Base-by-base conservation (phyloP, 192 early-diverging fungal genomes). In the Mortierella alpina region DNA sequence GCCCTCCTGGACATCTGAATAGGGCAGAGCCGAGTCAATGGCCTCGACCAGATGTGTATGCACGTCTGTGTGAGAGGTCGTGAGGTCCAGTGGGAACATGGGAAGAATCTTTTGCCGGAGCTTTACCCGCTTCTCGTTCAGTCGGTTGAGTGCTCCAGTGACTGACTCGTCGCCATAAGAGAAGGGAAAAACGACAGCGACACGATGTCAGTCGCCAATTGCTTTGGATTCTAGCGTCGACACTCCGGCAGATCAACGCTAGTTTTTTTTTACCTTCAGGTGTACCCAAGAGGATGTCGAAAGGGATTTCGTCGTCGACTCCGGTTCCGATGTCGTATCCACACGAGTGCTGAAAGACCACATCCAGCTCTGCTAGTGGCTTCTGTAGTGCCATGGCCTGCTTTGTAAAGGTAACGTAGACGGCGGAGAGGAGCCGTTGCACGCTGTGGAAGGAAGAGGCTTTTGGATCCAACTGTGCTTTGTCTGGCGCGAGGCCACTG, bases 271-370 rank as follows among this genome's bases (percentile, higher is more conserved):
- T 82, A 89, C 89, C 83, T 70, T 75, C 42, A 18, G 55, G 56
- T 23, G 71, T 46, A 13, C 85, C 90, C 22, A 90, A 63, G 11
- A 89, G 52, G 10, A 82, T 82, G 31, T 84, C 70, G 46, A 70
- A 85, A 0, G 65, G 68, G 5, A 79, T 47, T 45, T 55, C 52
- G 41, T 82, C 59, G 2, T 82, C 81, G 2, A 20, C 56, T 7
- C 68, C 74, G 6, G 84, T 55, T 61, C 58, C 79, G 54, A 92
- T 63, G 54, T 86, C 78, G 72, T 92, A 91, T 4, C 90, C 92
- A 75, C 91, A 91, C 58, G 81, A 79, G 11, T 85, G 85, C 6
- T 84, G 74, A 55, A 94, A 86, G 14, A 94, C 70, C 18, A 93
- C 85, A 79, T 86, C 79, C 23, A 90, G 73, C 46, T 88, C 73